phyloP scores from a whole-genome alignment of 148 eudicot species.

The Camellia granthamiana region DNA sequence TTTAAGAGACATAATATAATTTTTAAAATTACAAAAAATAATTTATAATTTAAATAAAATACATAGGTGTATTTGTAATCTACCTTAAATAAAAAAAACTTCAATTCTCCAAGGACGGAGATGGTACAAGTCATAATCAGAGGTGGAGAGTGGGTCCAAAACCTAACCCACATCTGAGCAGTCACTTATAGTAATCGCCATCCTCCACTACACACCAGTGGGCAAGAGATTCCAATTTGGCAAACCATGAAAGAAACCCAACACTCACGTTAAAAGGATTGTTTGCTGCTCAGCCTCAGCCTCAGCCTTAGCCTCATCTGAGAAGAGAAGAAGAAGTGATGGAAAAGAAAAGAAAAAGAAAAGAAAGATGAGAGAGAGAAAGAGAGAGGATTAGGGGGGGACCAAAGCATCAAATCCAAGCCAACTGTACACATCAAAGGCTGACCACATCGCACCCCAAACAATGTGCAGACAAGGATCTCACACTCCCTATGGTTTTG shows the following conservation, averaged over 20 bases:
- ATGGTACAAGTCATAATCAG: constrained; percentile 22
- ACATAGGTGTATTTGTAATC: too few species aligned
- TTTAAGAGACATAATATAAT: too few species aligned
- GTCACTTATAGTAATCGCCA: neutral
- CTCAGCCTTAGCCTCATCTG: too few species aligned
- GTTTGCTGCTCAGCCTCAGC: neutral
- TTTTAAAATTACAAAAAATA: too few species aligned
- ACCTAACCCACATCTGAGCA: constrained; percentile 6
- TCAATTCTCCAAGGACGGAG: too few species aligned
- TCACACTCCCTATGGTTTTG: constrained; percentile 7
- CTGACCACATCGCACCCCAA: constrained; percentile 23
- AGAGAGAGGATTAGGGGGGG: constrained; percentile 8
- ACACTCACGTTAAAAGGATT: constrained; percentile 18
- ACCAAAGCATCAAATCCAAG: constrained; percentile 26
- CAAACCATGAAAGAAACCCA: constrained; percentile 24
- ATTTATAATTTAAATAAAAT: too few species aligned
- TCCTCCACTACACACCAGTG: neutral
- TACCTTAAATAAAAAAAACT: too few species aligned
- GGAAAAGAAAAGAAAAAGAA: too few species aligned
- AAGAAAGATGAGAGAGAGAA: neutral
- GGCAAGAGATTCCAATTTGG: constrained; percentile 20
- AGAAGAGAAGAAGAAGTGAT: too few species aligned
- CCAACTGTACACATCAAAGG: constrained; percentile 13
- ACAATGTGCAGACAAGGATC: constrained; percentile 20
- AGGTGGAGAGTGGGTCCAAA: constrained; percentile 4